These are phyloP conservation scores for Coniochaeta ligniaria DNA, from an alignment of 2,329 filamentous ascomycete species.

Conservation along the genomic window DNA sequence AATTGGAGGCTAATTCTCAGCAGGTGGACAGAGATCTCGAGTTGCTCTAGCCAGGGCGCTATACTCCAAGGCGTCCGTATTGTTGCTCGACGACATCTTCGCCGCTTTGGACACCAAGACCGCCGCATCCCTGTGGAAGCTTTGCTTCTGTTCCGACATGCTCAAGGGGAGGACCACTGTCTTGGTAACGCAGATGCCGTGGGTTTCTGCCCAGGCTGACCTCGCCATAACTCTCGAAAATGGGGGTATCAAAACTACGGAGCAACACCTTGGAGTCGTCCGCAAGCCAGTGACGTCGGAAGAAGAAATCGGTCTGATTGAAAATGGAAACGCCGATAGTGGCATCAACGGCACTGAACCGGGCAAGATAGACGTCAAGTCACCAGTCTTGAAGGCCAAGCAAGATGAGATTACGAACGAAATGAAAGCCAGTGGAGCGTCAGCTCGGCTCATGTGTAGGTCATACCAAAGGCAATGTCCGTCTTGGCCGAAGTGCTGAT, in stretches of 20 bases:
- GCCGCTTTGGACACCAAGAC: conserved; percentile 54
- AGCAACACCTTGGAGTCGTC: conserved; percentile 37
- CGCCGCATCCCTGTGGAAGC: conserved; percentile 45
- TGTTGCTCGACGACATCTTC: conserved; percentile 53
- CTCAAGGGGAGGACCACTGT: conserved; percentile 47
- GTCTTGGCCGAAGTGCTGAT: background rate
- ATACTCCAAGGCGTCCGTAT: conserved; percentile 47
- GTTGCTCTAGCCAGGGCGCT: conserved; percentile 45
- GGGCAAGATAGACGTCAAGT: background rate
- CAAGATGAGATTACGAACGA: conserved; percentile 39
- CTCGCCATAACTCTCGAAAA: conserved; percentile 37
- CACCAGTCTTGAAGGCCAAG: conserved; percentile 19
- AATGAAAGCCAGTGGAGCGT: conserved; percentile 36
- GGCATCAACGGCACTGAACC: conserved; percentile 6
- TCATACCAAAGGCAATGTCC: background rate
- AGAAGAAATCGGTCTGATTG: background rate
- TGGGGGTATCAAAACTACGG: conserved; percentile 30
- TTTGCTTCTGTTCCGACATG: conserved; percentile 49
- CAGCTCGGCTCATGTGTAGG: conserved; percentile 36
- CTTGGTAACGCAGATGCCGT: conserved; percentile 49
- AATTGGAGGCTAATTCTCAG: background rate
- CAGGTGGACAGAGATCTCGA: conserved; percentile 11
- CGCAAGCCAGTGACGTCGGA: conserved; percentile 32
- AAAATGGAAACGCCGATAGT: conserved; percentile 15
- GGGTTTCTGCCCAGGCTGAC: conserved; percentile 44